Evolutionary conservation across 164 flowering plant species (phyloP), one percentile per base, ranked within the genome.

Genomic region (Chimonanthus salicifolius): DNA sequence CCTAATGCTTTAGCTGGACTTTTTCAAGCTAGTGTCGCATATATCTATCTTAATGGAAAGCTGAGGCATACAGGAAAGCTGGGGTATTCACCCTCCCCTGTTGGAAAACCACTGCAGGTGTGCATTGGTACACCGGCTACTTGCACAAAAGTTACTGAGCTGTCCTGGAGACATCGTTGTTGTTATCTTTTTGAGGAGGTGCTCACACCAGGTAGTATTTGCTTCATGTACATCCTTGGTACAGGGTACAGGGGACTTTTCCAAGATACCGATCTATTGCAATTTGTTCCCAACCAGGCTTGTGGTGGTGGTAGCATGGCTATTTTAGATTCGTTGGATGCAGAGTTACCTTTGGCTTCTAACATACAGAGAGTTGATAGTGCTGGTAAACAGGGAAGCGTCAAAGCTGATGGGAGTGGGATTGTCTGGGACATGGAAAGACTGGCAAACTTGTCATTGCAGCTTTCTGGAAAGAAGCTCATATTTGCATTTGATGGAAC

Each of bases 271-370:
- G 86, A 91, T 81, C 88, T 96, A 75, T 78, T 94, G 75, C 92
- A 83, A 13, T 96, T 96, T 86, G 99, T 96, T 54, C 97, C 97
- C 58, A 90, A 94, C 75, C 95, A 92, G 83, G 97, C 99, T 65
- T 94, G 98, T 85, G 97, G 98, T 75, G 99, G 99, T 75, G 99
- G 95, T 70, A 90, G 88, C 77, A 96, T 96, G 99, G 95, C 98
- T 49, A 94, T 96, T 68, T 86, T 96, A 74, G 97, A 96, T 82
- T 84, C 93, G 4, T 85, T 96, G 78, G 99, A 96, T 71, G 77
- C 90, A 74, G 99, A 96, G 67, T 72, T 83, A 76, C 78, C 91
- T 78, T 67, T 85, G 80, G 81, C 83, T 66, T 80, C 93, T 33
- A 88, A 74, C 78, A 48, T 74, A 3, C 99, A 90, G 78, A 92